Evolutionary conservation across 208 protist genomes (phyloP).

Genomic region (Crithidia bombi): DNA sequence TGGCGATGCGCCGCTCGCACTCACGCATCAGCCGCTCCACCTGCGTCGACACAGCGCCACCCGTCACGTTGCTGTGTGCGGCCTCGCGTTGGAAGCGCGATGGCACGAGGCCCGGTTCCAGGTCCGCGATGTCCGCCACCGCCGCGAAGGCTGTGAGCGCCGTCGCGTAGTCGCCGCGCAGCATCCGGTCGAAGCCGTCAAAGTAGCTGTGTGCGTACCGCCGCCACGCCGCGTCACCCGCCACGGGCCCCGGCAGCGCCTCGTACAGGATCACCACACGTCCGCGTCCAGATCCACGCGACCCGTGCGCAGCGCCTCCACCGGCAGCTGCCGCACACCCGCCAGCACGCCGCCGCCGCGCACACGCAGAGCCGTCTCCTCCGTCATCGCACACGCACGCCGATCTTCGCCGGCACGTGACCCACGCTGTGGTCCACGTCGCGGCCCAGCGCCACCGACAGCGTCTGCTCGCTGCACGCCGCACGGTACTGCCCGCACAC

Average conservation of each 20-base stretch:
- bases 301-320: conserved; percentile 32
- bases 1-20: conserved; percentile 7
- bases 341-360: background rate
- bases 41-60: conserved; percentile 21
- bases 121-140: conserved; percentile 23
- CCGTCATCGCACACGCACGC: conserved; percentile 36
- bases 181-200: conserved; percentile 42
- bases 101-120: conserved; percentile 24
- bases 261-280: conserved; percentile 40
- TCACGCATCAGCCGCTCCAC: conserved; percentile 28
- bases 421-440: conserved; percentile 31
- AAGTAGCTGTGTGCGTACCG: conserved; percentile 22
- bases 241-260: conserved; percentile 21
- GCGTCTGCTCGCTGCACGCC: conserved; percentile 15
- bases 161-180: conserved; percentile 38
- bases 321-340: conserved; percentile 30
- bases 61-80: conserved; percentile 6
- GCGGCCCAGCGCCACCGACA: conserved; percentile 32
- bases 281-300: conserved; percentile 15
- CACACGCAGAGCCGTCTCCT: conserved; percentile 49
- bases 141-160: conserved; percentile 34
- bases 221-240: conserved; percentile 28
- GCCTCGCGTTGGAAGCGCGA: conserved; percentile 20
- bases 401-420: conserved; percentile 21
- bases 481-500: conserved; percentile 21